Evolutionary conservation across 768 basidiomycete genomes (phyloP), one percentile per base, ranked within the genome.

Genomic region (Cystobasidium ongulense): DNA sequence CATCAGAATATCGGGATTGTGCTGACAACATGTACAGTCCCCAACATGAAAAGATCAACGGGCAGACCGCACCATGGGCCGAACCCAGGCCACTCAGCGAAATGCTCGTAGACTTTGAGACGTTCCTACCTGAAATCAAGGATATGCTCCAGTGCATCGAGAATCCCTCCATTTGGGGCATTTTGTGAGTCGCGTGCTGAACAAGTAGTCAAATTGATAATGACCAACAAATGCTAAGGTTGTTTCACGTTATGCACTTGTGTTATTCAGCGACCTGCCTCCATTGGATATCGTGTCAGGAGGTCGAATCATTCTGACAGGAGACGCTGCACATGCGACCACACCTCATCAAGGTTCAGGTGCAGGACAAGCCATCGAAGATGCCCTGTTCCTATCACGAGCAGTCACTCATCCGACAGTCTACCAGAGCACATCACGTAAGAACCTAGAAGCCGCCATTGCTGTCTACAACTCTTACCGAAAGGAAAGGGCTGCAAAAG

Each of bases 291-390:
- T 79, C 4, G 85, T 81, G 74, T 82, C 82, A 0, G 76, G 77
- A 23, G 82, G 81, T 17, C 78, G 80, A 1, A 83, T 86, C 1
- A 83, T 82, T 8, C 78, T 87, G 15, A 77, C 84, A 1, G 86
- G 85, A 27, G 86, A 87, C 73, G 83, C 86, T 3, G 84, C 84
- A 0, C 84, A 86, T 77, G 84, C 83, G 0, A 84, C 84, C 82
- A 79, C 82, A 1, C 84, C 84, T 0, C 82, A 85, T 75, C 81
- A 84, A 77, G 85, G 83, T 0, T 82, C 84, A 0, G 85, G 85
- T 1, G 86, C 84, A 1, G 84, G 84, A 1, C 84, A 84, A 66
- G 85, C 85, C 0, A 82, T 86, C 23, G 86, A 10, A 78, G 57
- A 57, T 62, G 29, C 52, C 39, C 35, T 11, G 23, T 43, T n/a